Base-by-base conservation (phyloP, 805 yeast genomes). In the Candida insectorum region DNA sequence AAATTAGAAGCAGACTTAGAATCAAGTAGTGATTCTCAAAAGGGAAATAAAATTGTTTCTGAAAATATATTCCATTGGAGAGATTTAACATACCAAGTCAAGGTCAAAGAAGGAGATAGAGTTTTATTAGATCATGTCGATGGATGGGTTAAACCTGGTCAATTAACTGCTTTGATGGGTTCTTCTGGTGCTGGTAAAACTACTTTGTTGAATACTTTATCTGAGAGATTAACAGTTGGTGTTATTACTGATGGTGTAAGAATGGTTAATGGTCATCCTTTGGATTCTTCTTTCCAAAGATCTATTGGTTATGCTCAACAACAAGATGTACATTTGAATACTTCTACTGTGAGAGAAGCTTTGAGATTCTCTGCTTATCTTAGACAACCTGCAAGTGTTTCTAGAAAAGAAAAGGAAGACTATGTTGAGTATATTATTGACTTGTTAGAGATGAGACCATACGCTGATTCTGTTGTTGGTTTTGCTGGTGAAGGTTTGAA, bases 111-210 rank as follows among this genome's bases (percentile, higher is more conserved):
- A n/a, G 68, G 59, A 37, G 59, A 60, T 11, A 49, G 67, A 40
- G 49, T 50, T 13, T 54, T 74, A 39, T 57, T 77, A 49, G 48
- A 62, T 41, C 54, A 52, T 26, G 58, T 62, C 24, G 65, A 58
- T 48, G 91, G 91, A 31, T 83, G 79, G 69, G 86, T 81, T 35
- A 79, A 78, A 50, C 91, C 91, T 13, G 91, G 91, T 48, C 81
- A 84, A 37, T 66, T 83, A 57, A 82, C 89, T 26, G 91, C 91
- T 4, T 65, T 83, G 38, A 82, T 83, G 89, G 93, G 93, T 50
- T 84, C 81, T 33, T 83, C 91, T 21, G 93, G 93, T 63, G 93
- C 93, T 28, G 93, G 93, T 64, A 83, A 83, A 51, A 83, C 93
- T 16, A 84, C 91, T 3, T 63, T 83, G 37, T 66, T 84, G 47